Evolutionary conservation across 257 asterid species (phyloP).

Genomic region (Catharanthus roseus): DNA sequence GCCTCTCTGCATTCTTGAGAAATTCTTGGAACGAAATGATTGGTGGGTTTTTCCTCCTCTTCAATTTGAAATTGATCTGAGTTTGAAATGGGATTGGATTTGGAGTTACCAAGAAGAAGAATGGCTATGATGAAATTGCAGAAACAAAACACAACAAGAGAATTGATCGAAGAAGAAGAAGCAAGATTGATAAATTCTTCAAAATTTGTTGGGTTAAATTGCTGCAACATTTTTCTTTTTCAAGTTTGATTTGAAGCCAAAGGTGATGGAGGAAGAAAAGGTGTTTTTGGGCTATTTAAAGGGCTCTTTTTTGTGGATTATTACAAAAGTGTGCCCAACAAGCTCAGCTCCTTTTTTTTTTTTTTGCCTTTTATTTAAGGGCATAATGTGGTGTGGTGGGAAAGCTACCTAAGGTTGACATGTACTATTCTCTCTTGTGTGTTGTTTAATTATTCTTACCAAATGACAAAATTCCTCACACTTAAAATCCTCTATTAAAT

Average conservation of each 20-base stretch:
- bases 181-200: slow-evolving; percentile 46
- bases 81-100: slow-evolving; percentile 24
- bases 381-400: slow-evolving; percentile 31
- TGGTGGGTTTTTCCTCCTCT: slow-evolving; percentile 6
- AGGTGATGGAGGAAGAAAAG: no score
- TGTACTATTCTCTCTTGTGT: slow-evolving; percentile 5
- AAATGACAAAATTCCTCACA: no score
- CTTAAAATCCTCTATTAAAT: no score
- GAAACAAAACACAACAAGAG: slow-evolving; percentile 50
- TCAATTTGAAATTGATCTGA: no score
- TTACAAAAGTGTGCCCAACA: slow-evolving; percentile 23
- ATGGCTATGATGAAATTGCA: slow-evolving; percentile 56
- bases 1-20: not conserved
- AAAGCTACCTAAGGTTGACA: slow-evolving; percentile 29
- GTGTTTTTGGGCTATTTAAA: slow-evolving; percentile 12
- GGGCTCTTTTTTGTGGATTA: slow-evolving; percentile 5
- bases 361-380: slow-evolving; percentile 18
- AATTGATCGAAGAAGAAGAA: slow-evolving; percentile 50
- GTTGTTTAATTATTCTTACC: no score
- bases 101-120: slow-evolving; percentile 39
- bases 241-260: no score
- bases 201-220: slow-evolving; percentile 26
- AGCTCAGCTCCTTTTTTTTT: no score
- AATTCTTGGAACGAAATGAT: slow-evolving; percentile 7
- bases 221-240: no score